Percentiles rank a stretch among this genome's conserved stretches.
These are phyloP conservation scores for Daedaleopsis nitida DNA, from an alignment of 768 basidiomycete species.

Conservation along the genomic window DNA sequence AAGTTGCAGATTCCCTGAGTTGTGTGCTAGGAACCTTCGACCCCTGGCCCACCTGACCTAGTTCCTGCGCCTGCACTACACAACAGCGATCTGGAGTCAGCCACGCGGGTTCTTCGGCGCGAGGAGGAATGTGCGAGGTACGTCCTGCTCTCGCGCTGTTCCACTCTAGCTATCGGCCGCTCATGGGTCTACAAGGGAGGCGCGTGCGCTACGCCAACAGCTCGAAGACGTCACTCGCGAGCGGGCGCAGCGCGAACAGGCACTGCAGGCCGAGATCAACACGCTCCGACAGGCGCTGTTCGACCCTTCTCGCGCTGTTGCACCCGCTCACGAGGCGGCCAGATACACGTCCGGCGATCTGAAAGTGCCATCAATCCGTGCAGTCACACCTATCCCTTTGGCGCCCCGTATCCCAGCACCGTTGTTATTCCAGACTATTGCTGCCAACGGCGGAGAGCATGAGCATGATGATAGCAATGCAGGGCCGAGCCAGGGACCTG, in stretches of 20 bases:
- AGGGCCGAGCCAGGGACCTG: background rate
- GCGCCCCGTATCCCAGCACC: constrained; percentile 8
- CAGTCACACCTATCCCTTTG: background rate
- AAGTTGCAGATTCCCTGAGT: background rate
- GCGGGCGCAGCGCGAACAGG: constrained; percentile 4
- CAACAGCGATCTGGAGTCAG: background rate
- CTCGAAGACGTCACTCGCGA: constrained; percentile 1
- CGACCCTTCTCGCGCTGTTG: background rate
- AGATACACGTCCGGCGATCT: constrained; percentile 1
- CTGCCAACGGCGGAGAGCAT: background rate
- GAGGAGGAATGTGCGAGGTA: constrained; percentile 7
- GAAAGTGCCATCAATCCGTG: background rate
- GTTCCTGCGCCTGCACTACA: background rate
- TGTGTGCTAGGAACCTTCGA: background rate
- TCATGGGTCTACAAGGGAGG: constrained; percentile 5
- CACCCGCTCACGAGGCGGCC: background rate
- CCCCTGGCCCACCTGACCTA: background rate
- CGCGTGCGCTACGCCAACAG: constrained; percentile 6
- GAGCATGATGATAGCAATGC: background rate
- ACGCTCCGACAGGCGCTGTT: background rate
- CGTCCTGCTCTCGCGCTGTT: background rate
- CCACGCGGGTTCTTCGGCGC: background rate
- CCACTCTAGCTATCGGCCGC: background rate
- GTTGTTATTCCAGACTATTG: background rate
- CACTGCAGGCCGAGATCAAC: constrained; percentile 13